Conservation (phyloP, 108 stramenopile genomes). For the Stephanodiscus minutulus region DNA sequence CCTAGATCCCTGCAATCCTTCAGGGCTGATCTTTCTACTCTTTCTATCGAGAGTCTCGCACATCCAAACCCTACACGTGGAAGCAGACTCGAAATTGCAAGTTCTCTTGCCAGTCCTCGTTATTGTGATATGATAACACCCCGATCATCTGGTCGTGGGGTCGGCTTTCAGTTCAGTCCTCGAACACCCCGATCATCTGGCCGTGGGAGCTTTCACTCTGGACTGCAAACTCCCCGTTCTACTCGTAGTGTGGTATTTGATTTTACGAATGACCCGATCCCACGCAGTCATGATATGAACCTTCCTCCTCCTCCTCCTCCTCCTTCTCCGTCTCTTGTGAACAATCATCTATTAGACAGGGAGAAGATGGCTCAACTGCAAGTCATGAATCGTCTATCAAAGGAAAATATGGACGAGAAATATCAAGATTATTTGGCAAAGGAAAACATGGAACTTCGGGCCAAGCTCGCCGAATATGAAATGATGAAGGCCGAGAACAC, state of each 20-base stretch:
- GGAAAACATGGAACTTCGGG: constrained; percentile 9
- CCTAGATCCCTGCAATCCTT: constrained; percentile 5
- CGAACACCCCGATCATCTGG: constrained; percentile 4
- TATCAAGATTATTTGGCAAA: constrained; percentile 1
- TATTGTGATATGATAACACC: constrained; percentile 32
- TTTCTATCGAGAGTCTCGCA: constrained; percentile 1
- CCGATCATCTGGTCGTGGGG: constrained; percentile 37
- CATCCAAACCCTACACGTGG: constrained; percentile 5
- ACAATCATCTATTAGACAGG: not conserved
- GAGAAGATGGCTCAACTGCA: not conserved
- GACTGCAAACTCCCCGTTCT: not conserved
- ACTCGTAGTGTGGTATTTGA: constrained; percentile 4
- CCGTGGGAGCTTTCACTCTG: not conserved
- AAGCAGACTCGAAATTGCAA: constrained; percentile 3
- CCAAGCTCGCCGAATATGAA: constrained; percentile 10
- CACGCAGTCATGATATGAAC: not conserved
- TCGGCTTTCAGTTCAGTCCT: constrained; percentile 16
- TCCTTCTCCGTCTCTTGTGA: constrained; percentile 2
- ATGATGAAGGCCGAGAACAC: constrained; percentile 8
- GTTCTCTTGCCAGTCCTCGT: constrained; percentile 19
- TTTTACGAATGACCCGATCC: constrained; percentile 5
- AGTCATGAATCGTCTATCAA: not conserved
- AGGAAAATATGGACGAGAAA: not conserved
- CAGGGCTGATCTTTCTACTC: not conserved
- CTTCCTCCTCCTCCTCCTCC: not conserved